Conservation (phyloP, 108 stramenopile species). For the Hondaea fermentalgiana region DNA sequence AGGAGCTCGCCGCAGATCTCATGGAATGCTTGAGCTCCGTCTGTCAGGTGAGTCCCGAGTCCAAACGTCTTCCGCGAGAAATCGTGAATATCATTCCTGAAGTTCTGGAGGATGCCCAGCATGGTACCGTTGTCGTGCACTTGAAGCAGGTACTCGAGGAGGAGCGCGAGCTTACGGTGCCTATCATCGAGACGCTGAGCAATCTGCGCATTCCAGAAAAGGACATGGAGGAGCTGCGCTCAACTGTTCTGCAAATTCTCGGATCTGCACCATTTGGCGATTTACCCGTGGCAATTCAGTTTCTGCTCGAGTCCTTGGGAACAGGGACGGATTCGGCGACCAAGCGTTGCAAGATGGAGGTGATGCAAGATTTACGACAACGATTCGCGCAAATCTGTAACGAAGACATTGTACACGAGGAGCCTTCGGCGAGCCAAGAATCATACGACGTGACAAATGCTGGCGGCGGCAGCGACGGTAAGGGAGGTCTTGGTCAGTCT, state of each 20-base stretch:
- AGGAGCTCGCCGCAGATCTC: background rate
- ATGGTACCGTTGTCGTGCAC: background rate
- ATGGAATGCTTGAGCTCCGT: background rate
- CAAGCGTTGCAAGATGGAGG: background rate
- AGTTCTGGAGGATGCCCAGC: background rate
- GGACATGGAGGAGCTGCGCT: background rate
- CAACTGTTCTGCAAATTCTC: background rate
- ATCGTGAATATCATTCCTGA: background rate
- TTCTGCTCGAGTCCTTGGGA: constrained; percentile 1
- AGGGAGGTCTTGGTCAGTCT: background rate
- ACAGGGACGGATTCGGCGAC: background rate
- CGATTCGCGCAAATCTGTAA: background rate
- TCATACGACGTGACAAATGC: background rate
- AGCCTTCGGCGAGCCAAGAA: background rate
- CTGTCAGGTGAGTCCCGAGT: background rate
- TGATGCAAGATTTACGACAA: background rate
- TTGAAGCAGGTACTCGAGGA: background rate
- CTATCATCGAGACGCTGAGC: background rate
- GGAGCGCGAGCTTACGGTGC: background rate
- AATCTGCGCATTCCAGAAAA: background rate
- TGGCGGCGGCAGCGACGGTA: background rate
- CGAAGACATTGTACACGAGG: background rate
- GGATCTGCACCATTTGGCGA: background rate
- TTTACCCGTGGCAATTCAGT: background rate
- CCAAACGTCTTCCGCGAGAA: background rate